These are phyloP conservation scores for Puccinia novopanici DNA, from an alignment of 1,284 basidiomycete species.

Conservation along the genomic window DNA sequence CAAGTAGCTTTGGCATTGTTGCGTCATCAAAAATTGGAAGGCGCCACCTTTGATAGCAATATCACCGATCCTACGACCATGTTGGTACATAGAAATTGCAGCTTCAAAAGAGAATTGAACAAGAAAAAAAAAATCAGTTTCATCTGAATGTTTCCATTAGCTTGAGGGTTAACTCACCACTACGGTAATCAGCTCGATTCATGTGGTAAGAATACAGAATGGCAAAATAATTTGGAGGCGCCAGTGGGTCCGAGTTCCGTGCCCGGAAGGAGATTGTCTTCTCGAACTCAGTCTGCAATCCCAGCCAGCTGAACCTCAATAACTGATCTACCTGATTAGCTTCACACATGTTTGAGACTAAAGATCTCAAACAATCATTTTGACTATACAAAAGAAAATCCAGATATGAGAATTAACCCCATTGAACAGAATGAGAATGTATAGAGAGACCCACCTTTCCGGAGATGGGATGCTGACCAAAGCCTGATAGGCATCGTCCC, in stretches of 20 bases:
- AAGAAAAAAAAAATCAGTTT: conserved; percentile 17
- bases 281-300: conserved; percentile 83
- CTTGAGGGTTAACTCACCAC: conserved; percentile 51
- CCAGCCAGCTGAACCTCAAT: conserved; percentile 81
- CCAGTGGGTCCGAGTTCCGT: conserved; percentile 84
- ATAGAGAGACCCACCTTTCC: conserved; percentile 23
- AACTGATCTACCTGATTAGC: conserved; percentile 76
- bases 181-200: conserved; percentile 65
- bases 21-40: conserved; percentile 68
- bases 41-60: conserved; percentile 62
- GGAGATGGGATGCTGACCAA: conserved; percentile 26
- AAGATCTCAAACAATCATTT: conserved; percentile 73
- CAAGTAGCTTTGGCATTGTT: conserved; percentile 77
- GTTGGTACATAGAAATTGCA: conserved; percentile 89
- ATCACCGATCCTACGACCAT: conserved; percentile 75
- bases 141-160: background rate
- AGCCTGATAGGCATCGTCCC: conserved; percentile 47
- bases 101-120: conserved; percentile 63
- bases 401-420: background rate
- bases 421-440: background rate
- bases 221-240: conserved; percentile 81
- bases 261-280: conserved; percentile 88
- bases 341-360: conserved; percentile 90
- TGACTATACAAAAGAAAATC: conserved; percentile 64
- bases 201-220: conserved; percentile 95